Evolutionary conservation across 2,329 filamentous ascomycete genomes (phyloP).

Genomic region (Ascochyta pisi): DNA sequence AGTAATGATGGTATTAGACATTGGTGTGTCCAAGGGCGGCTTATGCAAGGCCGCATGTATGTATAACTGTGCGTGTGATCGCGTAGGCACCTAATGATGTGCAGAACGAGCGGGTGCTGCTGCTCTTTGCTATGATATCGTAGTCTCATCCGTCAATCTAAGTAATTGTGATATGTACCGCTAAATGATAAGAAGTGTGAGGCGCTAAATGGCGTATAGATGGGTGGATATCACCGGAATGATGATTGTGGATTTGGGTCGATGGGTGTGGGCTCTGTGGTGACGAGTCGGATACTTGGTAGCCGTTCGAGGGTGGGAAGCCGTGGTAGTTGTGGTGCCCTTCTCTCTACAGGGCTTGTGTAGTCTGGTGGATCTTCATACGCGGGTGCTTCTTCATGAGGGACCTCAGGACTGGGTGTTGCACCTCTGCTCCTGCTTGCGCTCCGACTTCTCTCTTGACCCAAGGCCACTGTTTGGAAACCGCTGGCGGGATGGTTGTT

Average conservation of each 20-base stretch:
- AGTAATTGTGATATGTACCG: constrained; percentile 1
- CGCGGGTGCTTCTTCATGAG: constrained; percentile 44
- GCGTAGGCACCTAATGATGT: not conserved
- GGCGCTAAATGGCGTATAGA: constrained; percentile 1
- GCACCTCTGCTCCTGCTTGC: constrained; percentile 34
- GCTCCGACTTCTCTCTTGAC: constrained; percentile 45
- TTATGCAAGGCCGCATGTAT: constrained; percentile 5
- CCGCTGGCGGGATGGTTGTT: constrained; percentile 42
- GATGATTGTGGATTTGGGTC: constrained; percentile 21
- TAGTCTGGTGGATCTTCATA: constrained; percentile 59
- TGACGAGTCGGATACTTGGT: constrained; percentile 55
- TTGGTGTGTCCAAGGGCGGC: not conserved
- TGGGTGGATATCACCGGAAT: constrained; percentile 11
- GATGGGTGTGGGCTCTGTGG: constrained; percentile 42
- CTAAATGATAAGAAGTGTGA: constrained; percentile 5
- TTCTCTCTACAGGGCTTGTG: constrained; percentile 49
- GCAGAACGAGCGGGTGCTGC: not conserved
- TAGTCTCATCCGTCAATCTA: constrained; percentile 10
- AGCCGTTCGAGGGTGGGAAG: constrained; percentile 45
- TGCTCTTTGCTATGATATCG: constrained; percentile 5
- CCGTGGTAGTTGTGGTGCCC: constrained; percentile 44
- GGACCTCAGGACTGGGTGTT: constrained; percentile 35
- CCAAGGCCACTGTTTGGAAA: constrained; percentile 53
- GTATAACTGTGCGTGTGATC: not conserved
- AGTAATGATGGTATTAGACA: constrained; percentile 6